Evolutionary conservation across 257 asterid genomes (phyloP).

Genomic region (Knoxia roxburghii): DNA sequence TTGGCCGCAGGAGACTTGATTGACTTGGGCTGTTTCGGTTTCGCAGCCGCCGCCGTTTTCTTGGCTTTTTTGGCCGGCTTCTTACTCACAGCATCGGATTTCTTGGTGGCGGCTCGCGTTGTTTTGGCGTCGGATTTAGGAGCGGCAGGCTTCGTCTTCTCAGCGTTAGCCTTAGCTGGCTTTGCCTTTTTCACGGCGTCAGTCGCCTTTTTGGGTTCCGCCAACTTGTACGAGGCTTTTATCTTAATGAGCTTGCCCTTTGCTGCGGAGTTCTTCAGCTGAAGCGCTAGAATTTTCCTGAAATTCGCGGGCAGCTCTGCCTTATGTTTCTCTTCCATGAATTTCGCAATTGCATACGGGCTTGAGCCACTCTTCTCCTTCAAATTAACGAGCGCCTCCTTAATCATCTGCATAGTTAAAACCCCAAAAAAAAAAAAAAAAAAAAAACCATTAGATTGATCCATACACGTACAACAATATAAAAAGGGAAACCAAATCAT

Average conservation of each 20-base stretch:
- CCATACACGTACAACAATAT: no score
- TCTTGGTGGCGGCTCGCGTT: constrained; percentile 18
- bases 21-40: constrained; percentile 54
- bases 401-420: constrained; percentile 50
- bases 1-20: constrained; percentile 59
- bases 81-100: constrained; percentile 5
- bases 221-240: constrained; percentile 66
- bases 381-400: constrained; percentile 53
- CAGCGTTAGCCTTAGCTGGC: constrained; percentile 12
- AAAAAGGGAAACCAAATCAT: no score
- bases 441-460: background rate
- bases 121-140: constrained; percentile 14
- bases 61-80: constrained; percentile 37
- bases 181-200: constrained; percentile 21
- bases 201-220: constrained; percentile 33
- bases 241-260: constrained; percentile 58
- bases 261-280: constrained; percentile 53
- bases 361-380: constrained; percentile 65
- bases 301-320: constrained; percentile 56
- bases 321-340: constrained; percentile 65
- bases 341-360: constrained; percentile 64
- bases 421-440: background rate
- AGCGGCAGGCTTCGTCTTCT: constrained; percentile 9
- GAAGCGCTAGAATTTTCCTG: constrained; percentile 55
- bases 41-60: constrained; percentile 31